These are phyloP conservation scores for Volvariella volvacea DNA, from an alignment of 1,284 basidiomycete species.

Conservation along the genomic window DNA sequence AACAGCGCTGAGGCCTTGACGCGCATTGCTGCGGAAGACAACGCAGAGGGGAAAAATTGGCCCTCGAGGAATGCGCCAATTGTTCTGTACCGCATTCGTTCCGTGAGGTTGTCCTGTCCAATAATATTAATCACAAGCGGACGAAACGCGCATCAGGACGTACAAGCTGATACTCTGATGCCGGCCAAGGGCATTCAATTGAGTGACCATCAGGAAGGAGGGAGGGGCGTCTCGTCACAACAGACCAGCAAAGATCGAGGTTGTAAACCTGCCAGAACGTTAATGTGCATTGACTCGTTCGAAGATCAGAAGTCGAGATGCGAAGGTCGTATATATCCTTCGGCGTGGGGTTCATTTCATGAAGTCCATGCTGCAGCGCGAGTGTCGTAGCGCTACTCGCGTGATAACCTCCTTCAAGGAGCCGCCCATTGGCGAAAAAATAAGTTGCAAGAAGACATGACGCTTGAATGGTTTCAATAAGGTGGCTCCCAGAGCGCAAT, in stretches of 20 bases:
- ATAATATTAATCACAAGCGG: too few species aligned
- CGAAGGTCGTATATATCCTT: constrained; percentile 42
- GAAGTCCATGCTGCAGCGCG: constrained; percentile 60
- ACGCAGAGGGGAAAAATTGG: constrained; percentile 46
- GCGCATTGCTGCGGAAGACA: constrained; percentile 55
- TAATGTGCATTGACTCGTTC: constrained; percentile 56
- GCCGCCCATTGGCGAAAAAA: constrained; percentile 65
- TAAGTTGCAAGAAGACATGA: constrained; percentile 68
- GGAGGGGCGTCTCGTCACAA: constrained; percentile 48
- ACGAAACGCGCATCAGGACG: constrained; percentile 17
- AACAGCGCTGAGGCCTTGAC: constrained; percentile 72
- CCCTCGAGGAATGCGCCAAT: constrained; percentile 57
- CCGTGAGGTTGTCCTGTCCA: constrained; percentile 54
- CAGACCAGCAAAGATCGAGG: constrained; percentile 63
- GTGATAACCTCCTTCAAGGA: constrained; percentile 69
- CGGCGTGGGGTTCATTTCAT: constrained; percentile 36
- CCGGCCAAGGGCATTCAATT: constrained; percentile 63
- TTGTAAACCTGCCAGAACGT: constrained; percentile 70
- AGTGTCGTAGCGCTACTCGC: constrained; percentile 61
- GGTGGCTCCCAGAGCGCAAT: constrained; percentile 42
- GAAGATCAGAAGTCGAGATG: constrained; percentile 45
- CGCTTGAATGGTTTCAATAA: constrained; percentile 66
- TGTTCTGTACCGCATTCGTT: constrained; percentile 45
- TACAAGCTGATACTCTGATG: constrained; percentile 54
- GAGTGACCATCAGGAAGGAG: constrained; percentile 47